Evolutionary conservation across 148 eudicot species (phyloP).

Genomic region (Euryodendron excelsum): DNA sequence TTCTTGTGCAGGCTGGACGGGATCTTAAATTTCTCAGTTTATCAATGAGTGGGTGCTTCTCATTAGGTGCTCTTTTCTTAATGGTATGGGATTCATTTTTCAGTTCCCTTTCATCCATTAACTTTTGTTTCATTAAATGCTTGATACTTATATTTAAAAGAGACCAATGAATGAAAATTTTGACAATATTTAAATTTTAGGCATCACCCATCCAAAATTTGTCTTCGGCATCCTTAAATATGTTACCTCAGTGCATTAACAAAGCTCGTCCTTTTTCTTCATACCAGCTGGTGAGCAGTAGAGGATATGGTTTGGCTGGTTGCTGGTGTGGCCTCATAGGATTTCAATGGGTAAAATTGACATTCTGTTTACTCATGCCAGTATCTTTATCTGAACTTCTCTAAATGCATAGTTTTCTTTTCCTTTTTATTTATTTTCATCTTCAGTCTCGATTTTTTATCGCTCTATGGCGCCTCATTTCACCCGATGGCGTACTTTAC

Average conservation of each 20-base stretch:
- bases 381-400: constrained; percentile 1
- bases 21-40: constrained; percentile 69
- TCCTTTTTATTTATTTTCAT: neutral
- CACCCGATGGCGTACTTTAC: constrained; percentile 62
- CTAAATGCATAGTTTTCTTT: neutral
- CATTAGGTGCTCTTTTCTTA: constrained; percentile 56
- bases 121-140: neutral
- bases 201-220: neutral
- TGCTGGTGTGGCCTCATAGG: constrained; percentile 74
- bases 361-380: neutral
- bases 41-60: constrained; percentile 70
- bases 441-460: constrained; percentile 63
- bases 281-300: constrained; percentile 48
- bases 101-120: neutral
- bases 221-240: no score
- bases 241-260: neutral
- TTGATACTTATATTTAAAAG: neutral
- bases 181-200: neutral
- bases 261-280: neutral
- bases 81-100: constrained; percentile 41
- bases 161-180: neutral
- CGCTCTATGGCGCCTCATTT: constrained; percentile 59
- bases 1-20: constrained; percentile 72
- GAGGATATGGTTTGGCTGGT: constrained; percentile 58
- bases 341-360: constrained; percentile 61